Percentiles rank a stretch among this genome's conserved stretches.
phyloP scores from a whole-genome alignment of 768 basidiomycete species.

The Agrocybe chaxingu region DNA sequence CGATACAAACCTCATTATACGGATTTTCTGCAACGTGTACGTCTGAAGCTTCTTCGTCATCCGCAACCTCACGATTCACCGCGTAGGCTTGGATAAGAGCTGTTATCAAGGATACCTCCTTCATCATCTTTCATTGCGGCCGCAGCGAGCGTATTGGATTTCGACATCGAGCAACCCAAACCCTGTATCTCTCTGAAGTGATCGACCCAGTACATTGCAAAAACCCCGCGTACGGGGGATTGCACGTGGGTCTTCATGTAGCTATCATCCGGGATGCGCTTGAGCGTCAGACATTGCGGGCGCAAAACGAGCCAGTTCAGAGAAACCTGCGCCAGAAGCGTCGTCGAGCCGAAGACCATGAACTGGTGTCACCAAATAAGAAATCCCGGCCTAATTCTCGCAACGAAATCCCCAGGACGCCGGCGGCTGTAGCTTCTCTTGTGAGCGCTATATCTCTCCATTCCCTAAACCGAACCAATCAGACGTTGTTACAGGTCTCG shows the following conservation, averaged over 20 bases:
- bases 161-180: conserved; percentile 7
- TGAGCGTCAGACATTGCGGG: background rate
- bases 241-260: conserved; percentile 8
- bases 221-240: conserved; percentile 4
- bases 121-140: conserved; percentile 8
- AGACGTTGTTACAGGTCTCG: background rate
- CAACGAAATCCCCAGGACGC: too few relatives aligned
- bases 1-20: too few relatives aligned
- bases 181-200: conserved; percentile 9
- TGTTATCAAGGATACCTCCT: conserved; percentile 1
- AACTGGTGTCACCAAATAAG: too few relatives aligned
- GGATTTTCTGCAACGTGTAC: background rate
- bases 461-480: background rate
- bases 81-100: background rate
- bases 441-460: background rate
- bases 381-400: too few relatives aligned
- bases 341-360: background rate
- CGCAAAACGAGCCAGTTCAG: background rate
- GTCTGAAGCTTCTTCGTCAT: background rate
- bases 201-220: conserved; percentile 1
- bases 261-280: conserved; percentile 8
- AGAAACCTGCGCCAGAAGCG: background rate
- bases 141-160: conserved; percentile 6
- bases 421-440: too few relatives aligned
- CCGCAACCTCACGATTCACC: background rate